These are phyloP conservation scores for Nemania sp. DNA, from an alignment of 2,329 filamentous ascomycete species.

Conservation along the genomic window DNA sequence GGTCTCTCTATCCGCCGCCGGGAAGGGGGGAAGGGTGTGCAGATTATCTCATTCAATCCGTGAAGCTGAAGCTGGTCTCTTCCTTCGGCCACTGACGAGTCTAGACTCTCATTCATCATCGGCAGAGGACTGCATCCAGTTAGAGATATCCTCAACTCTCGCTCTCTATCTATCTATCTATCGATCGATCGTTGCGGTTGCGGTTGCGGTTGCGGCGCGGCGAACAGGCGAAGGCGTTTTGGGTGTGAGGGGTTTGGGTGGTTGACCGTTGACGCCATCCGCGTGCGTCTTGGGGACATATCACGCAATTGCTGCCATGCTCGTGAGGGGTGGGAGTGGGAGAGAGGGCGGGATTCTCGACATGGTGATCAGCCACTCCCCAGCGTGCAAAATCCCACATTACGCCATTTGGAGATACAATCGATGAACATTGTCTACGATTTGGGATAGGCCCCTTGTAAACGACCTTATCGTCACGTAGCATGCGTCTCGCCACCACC, in stretches of 20 bases:
- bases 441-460: slow-evolving; percentile 10
- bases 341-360: too few relatives aligned
- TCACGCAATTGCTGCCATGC: slow-evolving; percentile 28
- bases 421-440: slow-evolving; percentile 20
- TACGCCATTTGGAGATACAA: slow-evolving; percentile 29
- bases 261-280: slow-evolving; percentile 32
- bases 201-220: too few relatives aligned
- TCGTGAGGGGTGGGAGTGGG: slow-evolving; percentile 9
- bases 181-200: too few relatives aligned
- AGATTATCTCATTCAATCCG: background rate
- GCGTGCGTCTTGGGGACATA: slow-evolving; percentile 25
- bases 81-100: background rate
- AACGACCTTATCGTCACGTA: slow-evolving; percentile 1
- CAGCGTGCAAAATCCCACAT: slow-evolving; percentile 14
- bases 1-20: background rate
- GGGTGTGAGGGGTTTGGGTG: slow-evolving; percentile 24
- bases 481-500: background rate
- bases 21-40: background rate
- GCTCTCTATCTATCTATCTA: too few relatives aligned
- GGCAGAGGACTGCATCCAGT: background rate
- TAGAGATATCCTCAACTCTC: background rate
- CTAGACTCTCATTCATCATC: background rate
- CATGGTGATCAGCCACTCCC: slow-evolving; percentile 17
- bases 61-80: background rate
- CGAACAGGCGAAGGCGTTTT: background rate